A percentile compares a stretch with the other conserved stretches of the same genome.
phyloP scores from a whole-genome alignment of 805 yeast genomes.

The Ogataea saltuana region DNA sequence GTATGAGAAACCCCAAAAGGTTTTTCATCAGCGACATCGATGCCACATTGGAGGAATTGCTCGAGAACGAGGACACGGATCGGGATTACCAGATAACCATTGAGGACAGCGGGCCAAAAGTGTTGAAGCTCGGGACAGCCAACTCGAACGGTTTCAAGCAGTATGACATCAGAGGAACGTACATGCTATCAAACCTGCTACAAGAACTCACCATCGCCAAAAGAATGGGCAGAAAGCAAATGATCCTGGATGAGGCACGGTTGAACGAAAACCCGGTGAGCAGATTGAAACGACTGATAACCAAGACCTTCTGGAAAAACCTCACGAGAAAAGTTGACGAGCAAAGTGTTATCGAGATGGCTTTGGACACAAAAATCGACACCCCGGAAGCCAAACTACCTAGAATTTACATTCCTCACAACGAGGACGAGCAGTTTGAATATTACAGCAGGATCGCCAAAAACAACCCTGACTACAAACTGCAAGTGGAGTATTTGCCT shows the following conservation, averaged over 20 bases:
- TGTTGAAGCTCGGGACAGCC: conserved; percentile 76
- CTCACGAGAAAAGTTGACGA: conserved; percentile 72
- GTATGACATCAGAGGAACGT: conserved; percentile 80
- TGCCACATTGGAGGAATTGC: conserved; percentile 63
- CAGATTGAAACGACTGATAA: conserved; percentile 70
- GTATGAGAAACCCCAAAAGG: conserved; percentile 39
- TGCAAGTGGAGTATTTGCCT: conserved; percentile 81
- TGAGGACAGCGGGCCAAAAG: conserved; percentile 83
- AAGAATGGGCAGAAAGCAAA: conserved; percentile 72
- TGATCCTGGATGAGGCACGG: conserved; percentile 79
- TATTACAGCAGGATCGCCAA: conserved; percentile 59
- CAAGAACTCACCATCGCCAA: conserved; percentile 90
- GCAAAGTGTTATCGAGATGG: conserved; percentile 64
- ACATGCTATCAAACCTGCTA: conserved; percentile 79
- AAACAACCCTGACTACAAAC: conserved; percentile 52
- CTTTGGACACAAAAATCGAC: conserved; percentile 73
- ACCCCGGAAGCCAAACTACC: conserved; percentile 64
- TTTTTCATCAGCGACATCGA: conserved; percentile 78
- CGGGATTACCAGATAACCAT: conserved; percentile 80
- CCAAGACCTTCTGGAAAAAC: conserved; percentile 76
- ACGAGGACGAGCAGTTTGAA: conserved; percentile 69
- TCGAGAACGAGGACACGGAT: conserved; percentile 83
- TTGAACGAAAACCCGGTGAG: conserved; percentile 85
- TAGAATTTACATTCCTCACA: conserved; percentile 73
- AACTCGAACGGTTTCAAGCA: conserved; percentile 80